Evolutionary conservation across 495 filamentous ascomycete species (phyloP), one percentile per base, ranked within the genome.

Genomic region (Hypomontagnella monticulosa): DNA sequence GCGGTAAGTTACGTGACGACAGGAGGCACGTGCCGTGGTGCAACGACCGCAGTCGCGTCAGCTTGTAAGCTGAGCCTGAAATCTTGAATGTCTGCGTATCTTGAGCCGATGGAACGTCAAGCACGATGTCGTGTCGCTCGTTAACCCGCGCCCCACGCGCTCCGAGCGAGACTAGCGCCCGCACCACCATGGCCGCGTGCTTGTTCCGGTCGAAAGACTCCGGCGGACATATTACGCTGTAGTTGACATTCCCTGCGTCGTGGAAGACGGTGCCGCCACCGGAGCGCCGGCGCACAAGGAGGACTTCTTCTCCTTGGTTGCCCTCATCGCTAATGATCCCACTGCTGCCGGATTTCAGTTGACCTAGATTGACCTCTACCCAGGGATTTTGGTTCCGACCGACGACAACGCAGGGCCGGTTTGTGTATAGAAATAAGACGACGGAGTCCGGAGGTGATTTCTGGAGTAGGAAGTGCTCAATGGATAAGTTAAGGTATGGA

Each of bases 341-440:
- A 18, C 52, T 55, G 2, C 15, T 34, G 9, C 43, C 15, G 4
- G 38, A 46, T 12, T 30, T 42, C 1, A 93, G 76, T 7, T 82
- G 78, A 15, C 78, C 78, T 6, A 96, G 83, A 74, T 97, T 92
- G 44, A 90, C 88, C 75, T 99, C 95, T 7, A 91, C 80, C 93
- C 93, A 99, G 37, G 95, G 95, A 73, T 99, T 99, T 73, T 99
- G 95, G 74, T 99, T 99, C 44, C 94, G 89, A 11, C 95, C 95
- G 58, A 99, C 88, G 63, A 99, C 86, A 48, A 99, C 83, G 75
- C 90, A 89, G 6, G 94, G 93, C 10, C 81, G 78, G 76, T 99
- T 98, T 59, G 85, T 81, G 78, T 98, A 99, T 14, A 98, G 82
- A 60, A 97, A 93, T 0, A 97, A 83, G 32, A 97, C 73, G 40